Conservation (phyloP, 768 basidiomycete genomes). For the Strobilomyces confusus region DNA sequence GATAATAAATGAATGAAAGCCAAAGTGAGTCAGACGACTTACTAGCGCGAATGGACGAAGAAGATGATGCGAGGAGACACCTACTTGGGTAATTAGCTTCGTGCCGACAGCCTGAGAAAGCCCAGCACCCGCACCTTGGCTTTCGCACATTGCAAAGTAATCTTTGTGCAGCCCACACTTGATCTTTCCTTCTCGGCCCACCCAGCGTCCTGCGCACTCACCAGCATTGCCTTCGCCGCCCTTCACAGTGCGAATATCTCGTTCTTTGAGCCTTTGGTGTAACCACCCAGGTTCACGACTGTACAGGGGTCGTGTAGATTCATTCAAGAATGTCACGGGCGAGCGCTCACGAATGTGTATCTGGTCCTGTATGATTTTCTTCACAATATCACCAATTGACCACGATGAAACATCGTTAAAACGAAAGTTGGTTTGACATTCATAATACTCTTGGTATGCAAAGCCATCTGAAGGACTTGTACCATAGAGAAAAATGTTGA, state of each 20-base stretch:
- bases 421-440: conserved; percentile 32
- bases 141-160: conserved; percentile 70
- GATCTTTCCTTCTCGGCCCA: conserved; percentile 77
- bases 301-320: neutral
- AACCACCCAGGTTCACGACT: conserved; percentile 47
- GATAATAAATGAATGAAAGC: no score
- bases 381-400: conserved; percentile 34
- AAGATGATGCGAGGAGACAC: no score
- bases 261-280: conserved; percentile 50
- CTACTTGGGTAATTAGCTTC: no score
- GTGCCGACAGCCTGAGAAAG: neutral
- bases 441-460: conserved; percentile 40
- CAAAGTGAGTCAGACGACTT: no score
- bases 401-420: conserved; percentile 43
- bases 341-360: conserved; percentile 43
- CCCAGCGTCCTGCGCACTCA: conserved; percentile 92
- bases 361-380: conserved; percentile 38
- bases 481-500: conserved; percentile 45
- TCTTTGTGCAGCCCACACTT: conserved; percentile 96
- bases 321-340: neutral
- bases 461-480: conserved; percentile 47
- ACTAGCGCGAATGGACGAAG: no score
- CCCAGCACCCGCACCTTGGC: conserved; percentile 32
- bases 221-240: conserved; percentile 62
- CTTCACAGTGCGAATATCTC: conserved; percentile 62